Conservation (phyloP, 441 rosid genomes). For the Capsella rubella region DNA sequence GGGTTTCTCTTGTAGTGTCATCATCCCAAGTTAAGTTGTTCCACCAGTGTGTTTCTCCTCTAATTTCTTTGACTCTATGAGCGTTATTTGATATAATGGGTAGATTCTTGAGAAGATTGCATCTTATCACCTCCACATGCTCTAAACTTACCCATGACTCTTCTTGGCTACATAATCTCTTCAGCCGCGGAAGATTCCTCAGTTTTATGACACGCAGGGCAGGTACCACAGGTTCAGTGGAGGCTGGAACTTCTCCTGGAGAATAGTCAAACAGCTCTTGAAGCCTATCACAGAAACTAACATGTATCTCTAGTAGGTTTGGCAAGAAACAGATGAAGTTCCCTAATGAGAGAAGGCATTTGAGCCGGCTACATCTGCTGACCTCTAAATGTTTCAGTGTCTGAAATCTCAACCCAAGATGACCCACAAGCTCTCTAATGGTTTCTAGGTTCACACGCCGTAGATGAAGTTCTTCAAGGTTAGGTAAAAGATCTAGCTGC, state of each 20-base stretch:
- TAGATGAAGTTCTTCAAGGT: slow-evolving; percentile 52
- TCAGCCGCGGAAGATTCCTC: slow-evolving; percentile 29
- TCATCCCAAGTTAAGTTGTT: slow-evolving; percentile 42
- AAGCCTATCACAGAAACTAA: slow-evolving; percentile 42
- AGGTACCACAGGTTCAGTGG: slow-evolving; percentile 39
- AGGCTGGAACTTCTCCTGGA: slow-evolving; percentile 15
- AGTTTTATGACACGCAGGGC: slow-evolving; percentile 34
- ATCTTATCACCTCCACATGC: slow-evolving; percentile 34
- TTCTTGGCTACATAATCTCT: slow-evolving; percentile 28
- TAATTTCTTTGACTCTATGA: slow-evolving; percentile 36
- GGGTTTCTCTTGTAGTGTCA: slow-evolving; percentile 30
- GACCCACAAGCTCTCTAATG: slow-evolving; percentile 42
- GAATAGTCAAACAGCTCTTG: slow-evolving; percentile 32
- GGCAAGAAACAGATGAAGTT: slow-evolving; percentile 33
- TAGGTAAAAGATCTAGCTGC: slow-evolving; percentile 47
- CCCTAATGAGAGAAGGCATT: slow-evolving; percentile 39
- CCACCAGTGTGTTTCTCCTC: slow-evolving; percentile 46
- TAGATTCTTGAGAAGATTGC: slow-evolving; percentile 35
- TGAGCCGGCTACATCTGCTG: slow-evolving; percentile 30
- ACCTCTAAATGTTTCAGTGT: slow-evolving; percentile 44
- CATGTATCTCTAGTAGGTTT: slow-evolving; percentile 41
- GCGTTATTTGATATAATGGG: slow-evolving; percentile 33
- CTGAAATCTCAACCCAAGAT: slow-evolving; percentile 42
- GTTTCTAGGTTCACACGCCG: slow-evolving; percentile 41
- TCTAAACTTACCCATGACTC: slow-evolving; percentile 34